phyloP scores from a whole-genome alignment of 1,284 basidiomycete species.

The Rhodotorula sp. region DNA sequence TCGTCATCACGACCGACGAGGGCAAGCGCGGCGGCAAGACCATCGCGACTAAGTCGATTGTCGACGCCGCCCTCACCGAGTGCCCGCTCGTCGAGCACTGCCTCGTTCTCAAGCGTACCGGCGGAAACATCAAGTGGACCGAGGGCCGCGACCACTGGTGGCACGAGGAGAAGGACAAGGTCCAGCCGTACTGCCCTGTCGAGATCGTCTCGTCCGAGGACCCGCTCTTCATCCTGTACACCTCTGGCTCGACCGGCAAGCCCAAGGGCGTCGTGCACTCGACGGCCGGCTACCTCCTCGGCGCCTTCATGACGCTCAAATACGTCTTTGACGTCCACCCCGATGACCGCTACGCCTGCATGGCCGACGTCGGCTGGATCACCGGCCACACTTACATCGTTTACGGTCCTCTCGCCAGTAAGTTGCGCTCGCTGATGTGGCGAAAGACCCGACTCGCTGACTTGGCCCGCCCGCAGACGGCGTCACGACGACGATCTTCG shows the following conservation, averaged over 20 bases:
- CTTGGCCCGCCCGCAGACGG: slow-evolving; percentile 57
- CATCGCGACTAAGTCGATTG: slow-evolving; percentile 94
- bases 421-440: slow-evolving; percentile 18
- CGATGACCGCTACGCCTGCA: slow-evolving; percentile 75
- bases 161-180: slow-evolving; percentile 84
- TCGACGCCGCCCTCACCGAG: slow-evolving; percentile 84
- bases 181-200: slow-evolving; percentile 78
- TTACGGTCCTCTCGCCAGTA: slow-evolving; percentile 82
- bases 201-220: slow-evolving; percentile 87
- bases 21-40: slow-evolving; percentile 89
- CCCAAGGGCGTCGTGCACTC: slow-evolving; percentile 97
- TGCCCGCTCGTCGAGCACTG: slow-evolving; percentile 86
- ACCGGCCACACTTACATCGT: slow-evolving; percentile 98
- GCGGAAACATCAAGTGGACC: slow-evolving; percentile 76
- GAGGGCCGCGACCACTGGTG: slow-evolving; percentile 92
- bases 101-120: slow-evolving; percentile 85
- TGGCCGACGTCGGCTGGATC: slow-evolving; percentile 99
- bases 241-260: slow-evolving; percentile 44
- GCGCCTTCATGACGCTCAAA: slow-evolving; percentile 59
- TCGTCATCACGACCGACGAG: slow-evolving; percentile 95
- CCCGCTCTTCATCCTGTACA: slow-evolving; percentile 94
- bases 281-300: slow-evolving; percentile 65
- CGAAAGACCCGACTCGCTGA: not conserved
- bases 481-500: slow-evolving; percentile 89
- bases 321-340: slow-evolving; percentile 95